These are phyloP conservation scores for Mortierella sp. DNA, from an alignment of 371 early-diverging fungal genomes.

Conservation along the genomic window DNA sequence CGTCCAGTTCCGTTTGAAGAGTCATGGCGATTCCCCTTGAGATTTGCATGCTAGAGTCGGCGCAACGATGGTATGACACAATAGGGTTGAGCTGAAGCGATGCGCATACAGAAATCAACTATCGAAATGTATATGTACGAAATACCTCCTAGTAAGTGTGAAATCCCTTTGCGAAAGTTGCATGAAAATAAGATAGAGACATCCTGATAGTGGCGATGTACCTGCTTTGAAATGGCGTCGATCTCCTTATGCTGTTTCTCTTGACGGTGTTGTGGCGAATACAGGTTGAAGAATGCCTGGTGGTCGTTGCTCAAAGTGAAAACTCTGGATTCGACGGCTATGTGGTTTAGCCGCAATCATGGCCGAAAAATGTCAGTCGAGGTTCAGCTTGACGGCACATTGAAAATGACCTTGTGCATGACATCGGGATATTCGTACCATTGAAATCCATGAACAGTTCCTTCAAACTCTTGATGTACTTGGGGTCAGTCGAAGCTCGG, in stretches of 20 bases:
- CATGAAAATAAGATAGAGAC: constrained; percentile 23
- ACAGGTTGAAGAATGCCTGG: constrained; percentile 56
- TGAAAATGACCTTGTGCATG: not conserved
- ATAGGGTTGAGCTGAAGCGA: constrained; percentile 89
- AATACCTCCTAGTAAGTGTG: constrained; percentile 26
- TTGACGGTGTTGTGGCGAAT: constrained; percentile 35
- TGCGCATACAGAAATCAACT: constrained; percentile 81
- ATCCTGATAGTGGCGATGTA: not conserved
- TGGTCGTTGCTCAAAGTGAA: constrained; percentile 39
- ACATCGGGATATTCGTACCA: constrained; percentile 59
- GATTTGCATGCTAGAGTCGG: constrained; percentile 73
- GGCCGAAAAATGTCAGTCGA: not conserved
- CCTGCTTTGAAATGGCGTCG: constrained; percentile 52
- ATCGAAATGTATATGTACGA: constrained; percentile 1
- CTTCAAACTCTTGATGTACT: constrained; percentile 78
- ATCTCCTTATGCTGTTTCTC: constrained; percentile 40
- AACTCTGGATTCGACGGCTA: constrained; percentile 53
- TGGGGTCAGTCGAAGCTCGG: constrained; percentile 68
- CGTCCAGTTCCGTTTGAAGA: constrained; percentile 81
- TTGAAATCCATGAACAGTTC: constrained; percentile 87
- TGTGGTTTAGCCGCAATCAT: constrained; percentile 17
- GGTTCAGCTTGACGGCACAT: not conserved
- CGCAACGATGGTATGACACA: constrained; percentile 86
- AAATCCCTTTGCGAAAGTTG: constrained; percentile 7
- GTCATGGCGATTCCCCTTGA: constrained; percentile 75